A percentile compares a stretch with the other conserved stretches of the same genome.
Evolutionary conservation across 2,329 filamentous ascomycete species (phyloP).

Genomic region (Aureobasidium sp.): DNA sequence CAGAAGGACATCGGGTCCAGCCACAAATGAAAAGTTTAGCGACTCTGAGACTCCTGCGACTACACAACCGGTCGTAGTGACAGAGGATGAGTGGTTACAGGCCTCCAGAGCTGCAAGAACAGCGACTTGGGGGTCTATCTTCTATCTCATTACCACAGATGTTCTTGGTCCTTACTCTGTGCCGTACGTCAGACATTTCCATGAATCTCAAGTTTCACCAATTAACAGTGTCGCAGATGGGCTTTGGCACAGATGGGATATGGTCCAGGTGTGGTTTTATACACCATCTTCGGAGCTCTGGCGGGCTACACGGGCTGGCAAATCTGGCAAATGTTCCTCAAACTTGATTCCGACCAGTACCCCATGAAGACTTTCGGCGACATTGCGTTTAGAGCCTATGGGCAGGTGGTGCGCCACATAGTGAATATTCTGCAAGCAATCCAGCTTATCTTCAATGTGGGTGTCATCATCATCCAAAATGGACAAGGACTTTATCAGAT

Average conservation of each 20-base stretch:
- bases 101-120: conserved; percentile 31
- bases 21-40: neutral
- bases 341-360: conserved; percentile 36
- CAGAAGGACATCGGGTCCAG: neutral
- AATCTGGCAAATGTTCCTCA: conserved; percentile 36
- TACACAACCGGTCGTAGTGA: neutral
- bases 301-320: conserved; percentile 33
- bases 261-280: conserved; percentile 33
- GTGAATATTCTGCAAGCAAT: conserved; percentile 36
- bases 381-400: conserved; percentile 35
- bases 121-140: conserved; percentile 31
- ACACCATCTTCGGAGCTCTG: conserved; percentile 32
- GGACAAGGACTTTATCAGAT: conserved; percentile 38
- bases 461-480: conserved; percentile 46
- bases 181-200: conserved; percentile 17
- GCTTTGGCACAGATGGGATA: conserved; percentile 28
- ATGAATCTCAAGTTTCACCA: neutral
- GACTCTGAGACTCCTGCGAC: neutral
- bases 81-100: conserved; percentile 30
- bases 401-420: conserved; percentile 30
- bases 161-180: conserved; percentile 33
- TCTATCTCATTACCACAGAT: conserved; percentile 42
- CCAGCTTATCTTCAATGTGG: conserved; percentile 45
- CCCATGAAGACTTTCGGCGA: conserved; percentile 37
- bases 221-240: conserved; percentile 19